phyloP scores from a whole-genome alignment of 306 rosid species.

The Prunus mira region DNA sequence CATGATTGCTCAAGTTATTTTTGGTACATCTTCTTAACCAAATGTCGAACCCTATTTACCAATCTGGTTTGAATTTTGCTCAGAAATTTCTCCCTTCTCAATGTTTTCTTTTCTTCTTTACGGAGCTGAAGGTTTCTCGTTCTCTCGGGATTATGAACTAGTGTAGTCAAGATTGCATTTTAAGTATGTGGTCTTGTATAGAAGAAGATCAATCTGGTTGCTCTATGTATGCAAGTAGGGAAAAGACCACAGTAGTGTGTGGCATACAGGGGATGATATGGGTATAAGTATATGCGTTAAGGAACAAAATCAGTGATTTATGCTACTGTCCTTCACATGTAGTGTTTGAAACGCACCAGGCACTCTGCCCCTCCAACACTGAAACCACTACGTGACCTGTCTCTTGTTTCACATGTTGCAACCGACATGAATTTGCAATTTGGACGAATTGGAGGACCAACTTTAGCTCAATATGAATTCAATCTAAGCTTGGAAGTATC shows the following conservation, averaged over 20 bases:
- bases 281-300: not conserved
- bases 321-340: constrained; percentile 18
- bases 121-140: no score
- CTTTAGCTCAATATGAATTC: not conserved
- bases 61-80: not conserved
- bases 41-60: not conserved
- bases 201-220: not conserved
- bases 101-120: not conserved
- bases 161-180: not conserved
- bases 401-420: not conserved
- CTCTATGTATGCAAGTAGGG: no score
- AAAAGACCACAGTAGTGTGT: no score
- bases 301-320: not conserved
- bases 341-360: constrained; percentile 19
- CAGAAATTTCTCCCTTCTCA: no score
- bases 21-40: not conserved
- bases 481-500: not conserved
- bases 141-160: not conserved
- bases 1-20: not conserved
- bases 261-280: no score
- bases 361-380: constrained; percentile 18
- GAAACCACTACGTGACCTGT: constrained; percentile 1
- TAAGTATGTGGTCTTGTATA: not conserved
- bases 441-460: constrained; percentile 6
- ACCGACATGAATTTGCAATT: not conserved